These are phyloP conservation scores for Eutypa lata DNA, from an alignment of 2,329 filamentous ascomycete genomes.

Conservation along the genomic window DNA sequence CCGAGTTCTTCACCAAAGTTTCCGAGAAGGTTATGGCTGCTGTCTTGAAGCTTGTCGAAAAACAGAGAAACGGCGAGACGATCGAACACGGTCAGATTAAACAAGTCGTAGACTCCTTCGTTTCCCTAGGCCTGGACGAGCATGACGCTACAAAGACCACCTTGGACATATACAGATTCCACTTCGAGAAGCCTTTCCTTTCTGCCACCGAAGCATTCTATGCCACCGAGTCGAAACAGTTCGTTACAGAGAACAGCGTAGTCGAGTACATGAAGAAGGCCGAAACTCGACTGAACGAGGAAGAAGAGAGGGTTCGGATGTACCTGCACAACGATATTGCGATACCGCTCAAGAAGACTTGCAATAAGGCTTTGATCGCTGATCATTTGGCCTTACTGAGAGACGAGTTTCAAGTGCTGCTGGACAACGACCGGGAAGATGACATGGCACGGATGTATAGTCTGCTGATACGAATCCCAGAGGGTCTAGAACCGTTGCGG, in stretches of 20 bases:
- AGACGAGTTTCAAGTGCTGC: slow-evolving; percentile 90
- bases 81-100: slow-evolving; percentile 98
- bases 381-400: slow-evolving; percentile 82
- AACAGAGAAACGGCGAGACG: slow-evolving; percentile 94
- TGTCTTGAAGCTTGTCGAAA: slow-evolving; percentile 92
- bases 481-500: slow-evolving; percentile 85
- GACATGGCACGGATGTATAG: slow-evolving; percentile 97
- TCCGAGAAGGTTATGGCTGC: slow-evolving; percentile 90
- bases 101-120: slow-evolving; percentile 92
- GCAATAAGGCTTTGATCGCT: slow-evolving; percentile 84
- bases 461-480: slow-evolving; percentile 81
- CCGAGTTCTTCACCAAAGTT: slow-evolving; percentile 82
- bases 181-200: slow-evolving; percentile 92
- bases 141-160: slow-evolving; percentile 90
- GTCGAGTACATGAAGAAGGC: slow-evolving; percentile 99
- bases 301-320: slow-evolving; percentile 88
- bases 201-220: slow-evolving; percentile 83
- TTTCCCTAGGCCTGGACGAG: slow-evolving; percentile 91
- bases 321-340: slow-evolving; percentile 92
- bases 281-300: slow-evolving; percentile 81
- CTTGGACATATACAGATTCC: slow-evolving; percentile 86
- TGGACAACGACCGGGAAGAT: slow-evolving; percentile 92
- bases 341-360: slow-evolving; percentile 76
- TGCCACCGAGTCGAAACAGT: slow-evolving; percentile 85
- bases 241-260: slow-evolving; percentile 93